Percentiles rank a stretch among this genome's conserved stretches.
Conservation (phyloP, 805 yeast species). For the Candida sakaeoensis region DNA sequence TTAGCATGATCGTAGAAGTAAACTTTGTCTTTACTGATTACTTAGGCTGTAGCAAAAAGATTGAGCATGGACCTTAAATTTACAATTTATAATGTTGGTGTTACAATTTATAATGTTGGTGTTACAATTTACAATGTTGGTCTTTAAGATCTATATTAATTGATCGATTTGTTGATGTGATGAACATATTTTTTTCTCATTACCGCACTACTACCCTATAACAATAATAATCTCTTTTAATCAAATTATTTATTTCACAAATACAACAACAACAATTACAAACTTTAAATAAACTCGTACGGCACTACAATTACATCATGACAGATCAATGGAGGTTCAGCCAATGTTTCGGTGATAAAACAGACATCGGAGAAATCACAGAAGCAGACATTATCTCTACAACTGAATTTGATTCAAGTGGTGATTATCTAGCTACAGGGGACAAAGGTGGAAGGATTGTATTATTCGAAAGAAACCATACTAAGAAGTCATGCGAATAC, state of each 20-base stretch:
- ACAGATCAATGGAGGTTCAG: slow-evolving; percentile 74
- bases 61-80: too few species aligned
- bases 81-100: too few species aligned
- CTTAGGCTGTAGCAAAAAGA: too few species aligned
- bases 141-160: background rate
- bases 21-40: background rate
- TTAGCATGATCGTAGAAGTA: too few species aligned
- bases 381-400: slow-evolving; percentile 97
- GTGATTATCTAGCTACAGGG: slow-evolving; percentile 95
- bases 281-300: too few species aligned
- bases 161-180: slow-evolving; percentile 1
- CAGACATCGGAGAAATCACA: slow-evolving; percentile 90
- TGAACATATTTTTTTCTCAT: background rate
- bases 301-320: slow-evolving; percentile 2
- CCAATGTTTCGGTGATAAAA: slow-evolving; percentile 98
- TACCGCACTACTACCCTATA: background rate
- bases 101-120: too few species aligned
- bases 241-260: slow-evolving; percentile 1
- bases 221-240: slow-evolving; percentile 1
- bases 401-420: slow-evolving; percentile 92
- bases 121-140: too few species aligned
- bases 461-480: slow-evolving; percentile 81
- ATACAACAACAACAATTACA: background rate
- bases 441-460: slow-evolving; percentile 99
- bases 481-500: slow-evolving; percentile 78